Evolutionary conservation across 192 early-diverging fungal genomes (phyloP).

Genomic region (Backusella morwellensis): DNA sequence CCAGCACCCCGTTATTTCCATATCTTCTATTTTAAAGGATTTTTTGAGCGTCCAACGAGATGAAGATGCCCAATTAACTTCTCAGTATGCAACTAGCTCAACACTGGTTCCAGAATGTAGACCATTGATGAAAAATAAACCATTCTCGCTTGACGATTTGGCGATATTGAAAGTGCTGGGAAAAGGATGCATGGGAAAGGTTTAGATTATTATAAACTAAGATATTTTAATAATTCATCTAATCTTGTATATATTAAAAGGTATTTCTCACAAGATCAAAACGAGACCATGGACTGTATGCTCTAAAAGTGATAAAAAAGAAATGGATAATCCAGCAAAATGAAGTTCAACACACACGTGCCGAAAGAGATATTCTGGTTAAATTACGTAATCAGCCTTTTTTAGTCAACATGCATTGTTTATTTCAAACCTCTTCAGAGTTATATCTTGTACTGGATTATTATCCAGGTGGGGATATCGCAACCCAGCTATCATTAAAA

Average conservation of each 20-base stretch:
- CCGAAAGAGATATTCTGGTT: slow-evolving; percentile 71
- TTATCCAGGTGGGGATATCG: slow-evolving; percentile 79
- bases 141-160: slow-evolving; percentile 44
- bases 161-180: slow-evolving; percentile 77
- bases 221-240: neutral
- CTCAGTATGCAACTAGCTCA: neutral
- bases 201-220: slow-evolving; percentile 33
- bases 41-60: slow-evolving; percentile 49
- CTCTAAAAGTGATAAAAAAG: slow-evolving; percentile 78
- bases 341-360: slow-evolving; percentile 75
- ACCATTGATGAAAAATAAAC: neutral
- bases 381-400: slow-evolving; percentile 51
- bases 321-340: slow-evolving; percentile 72
- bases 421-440: slow-evolving; percentile 72
- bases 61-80: slow-evolving; percentile 35
- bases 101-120: neutral
- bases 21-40: slow-evolving; percentile 41
- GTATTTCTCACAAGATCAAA: slow-evolving; percentile 59
- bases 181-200: slow-evolving; percentile 81
- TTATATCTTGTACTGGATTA: slow-evolving; percentile 78
- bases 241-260: slow-evolving; percentile 7
- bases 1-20: slow-evolving; percentile 34
- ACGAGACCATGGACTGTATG: slow-evolving; percentile 72
- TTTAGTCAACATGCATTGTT: slow-evolving; percentile 68
- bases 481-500: slow-evolving; percentile 71